Conservation (phyloP, 1,139 yeast species). For the Taiozyma sp. region DNA sequence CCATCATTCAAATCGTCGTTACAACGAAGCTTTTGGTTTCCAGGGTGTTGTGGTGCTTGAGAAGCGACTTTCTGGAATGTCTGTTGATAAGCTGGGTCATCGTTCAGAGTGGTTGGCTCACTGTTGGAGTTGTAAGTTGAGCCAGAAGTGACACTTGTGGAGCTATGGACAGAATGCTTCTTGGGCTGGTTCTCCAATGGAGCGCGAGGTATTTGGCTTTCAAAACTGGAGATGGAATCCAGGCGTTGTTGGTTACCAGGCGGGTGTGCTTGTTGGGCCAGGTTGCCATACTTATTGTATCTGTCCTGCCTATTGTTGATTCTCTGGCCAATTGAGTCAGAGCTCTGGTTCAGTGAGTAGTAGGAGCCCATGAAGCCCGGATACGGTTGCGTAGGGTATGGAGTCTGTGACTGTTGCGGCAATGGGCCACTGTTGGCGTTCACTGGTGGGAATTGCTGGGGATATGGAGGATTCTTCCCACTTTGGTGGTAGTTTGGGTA, state of each 20-base stretch:
- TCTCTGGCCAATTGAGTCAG: constrained; percentile 14
- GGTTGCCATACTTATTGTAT: constrained; percentile 4
- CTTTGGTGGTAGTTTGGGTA: not conserved
- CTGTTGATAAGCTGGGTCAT: not conserved
- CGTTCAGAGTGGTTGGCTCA: not conserved
- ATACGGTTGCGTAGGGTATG: constrained; percentile 17
- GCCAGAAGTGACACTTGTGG: not conserved
- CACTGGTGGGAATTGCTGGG: not conserved
- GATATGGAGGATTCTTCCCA: constrained; percentile 1
- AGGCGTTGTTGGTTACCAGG: constrained; percentile 1
- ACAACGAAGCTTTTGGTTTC: not conserved
- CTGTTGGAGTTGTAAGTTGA: not conserved
- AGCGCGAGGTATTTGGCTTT: constrained; percentile 1
- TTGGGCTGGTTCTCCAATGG: not conserved
- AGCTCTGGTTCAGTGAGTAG: constrained; percentile 9
- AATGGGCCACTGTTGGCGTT: not conserved
- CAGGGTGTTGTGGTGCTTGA: not conserved
- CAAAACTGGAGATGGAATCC: constrained; percentile 4
- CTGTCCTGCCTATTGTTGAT: constrained; percentile 10
- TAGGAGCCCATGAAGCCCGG: constrained; percentile 11
- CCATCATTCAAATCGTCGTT: not conserved
- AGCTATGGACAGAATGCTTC: not conserved
- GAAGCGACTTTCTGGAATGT: not conserved
- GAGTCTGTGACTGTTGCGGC: constrained; percentile 6
- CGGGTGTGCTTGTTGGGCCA: not conserved